Percentiles rank a stretch among this genome's conserved stretches.
Evolutionary conservation across 345 rosid species (phyloP).

Genomic region (Triadica sebifera): DNA sequence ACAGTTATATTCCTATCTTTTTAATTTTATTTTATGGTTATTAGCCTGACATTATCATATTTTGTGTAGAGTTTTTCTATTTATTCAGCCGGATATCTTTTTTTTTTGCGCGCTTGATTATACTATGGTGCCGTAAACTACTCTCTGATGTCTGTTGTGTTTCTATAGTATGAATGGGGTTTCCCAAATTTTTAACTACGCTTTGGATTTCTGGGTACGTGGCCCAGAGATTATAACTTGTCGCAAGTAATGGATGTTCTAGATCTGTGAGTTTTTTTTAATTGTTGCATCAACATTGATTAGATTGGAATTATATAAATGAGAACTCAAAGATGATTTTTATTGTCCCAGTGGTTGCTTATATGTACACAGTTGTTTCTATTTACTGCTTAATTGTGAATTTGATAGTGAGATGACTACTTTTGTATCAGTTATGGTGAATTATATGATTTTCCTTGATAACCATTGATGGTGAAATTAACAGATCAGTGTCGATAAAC

Average conservation of each 20-base stretch:
- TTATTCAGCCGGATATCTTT: background rate
- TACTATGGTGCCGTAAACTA: background rate
- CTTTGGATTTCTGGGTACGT: background rate
- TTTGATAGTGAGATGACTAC: background rate
- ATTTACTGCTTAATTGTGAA: background rate
- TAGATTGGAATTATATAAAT: too few relatives aligned
- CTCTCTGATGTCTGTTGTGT: background rate
- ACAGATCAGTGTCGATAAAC: background rate
- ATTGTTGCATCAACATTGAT: background rate
- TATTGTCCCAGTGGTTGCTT: too few relatives aligned
- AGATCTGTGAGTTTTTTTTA: background rate
- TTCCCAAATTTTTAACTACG: background rate
- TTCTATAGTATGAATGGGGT: background rate
- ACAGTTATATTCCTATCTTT: background rate
- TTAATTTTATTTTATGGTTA: too few relatives aligned
- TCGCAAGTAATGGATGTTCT: background rate
- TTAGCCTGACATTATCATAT: background rate
- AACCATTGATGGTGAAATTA: background rate
- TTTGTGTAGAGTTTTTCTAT: too few relatives aligned
- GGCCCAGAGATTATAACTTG: background rate
- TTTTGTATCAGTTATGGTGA: background rate
- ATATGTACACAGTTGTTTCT: background rate
- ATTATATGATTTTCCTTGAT: too few relatives aligned
- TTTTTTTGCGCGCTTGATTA: background rate
- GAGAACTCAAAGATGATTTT: too few relatives aligned